Percentiles rank a stretch among this genome's conserved stretches.
These are phyloP conservation scores for Chloromonas sp. DNA, from an alignment of 163 green algal genomes.

Conservation along the genomic window DNA sequence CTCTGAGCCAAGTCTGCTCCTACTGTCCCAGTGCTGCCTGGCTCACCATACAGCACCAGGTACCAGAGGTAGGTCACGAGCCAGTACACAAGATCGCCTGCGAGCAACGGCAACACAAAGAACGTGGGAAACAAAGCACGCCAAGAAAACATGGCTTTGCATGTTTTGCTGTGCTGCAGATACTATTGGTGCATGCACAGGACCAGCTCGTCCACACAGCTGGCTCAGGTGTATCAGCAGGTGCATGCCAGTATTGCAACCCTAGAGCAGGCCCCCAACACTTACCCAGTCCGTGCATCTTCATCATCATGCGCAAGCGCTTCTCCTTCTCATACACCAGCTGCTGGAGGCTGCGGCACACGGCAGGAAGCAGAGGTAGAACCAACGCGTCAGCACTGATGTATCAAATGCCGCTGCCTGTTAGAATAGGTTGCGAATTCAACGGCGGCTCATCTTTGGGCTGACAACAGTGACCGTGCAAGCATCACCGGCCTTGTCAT, in stretches of 20 bases:
- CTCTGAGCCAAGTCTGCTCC: slow-evolving; percentile 25
- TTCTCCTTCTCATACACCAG: slow-evolving; percentile 93
- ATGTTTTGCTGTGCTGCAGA: not conserved
- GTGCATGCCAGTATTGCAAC: not conserved
- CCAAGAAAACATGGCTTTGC: too few relatives aligned
- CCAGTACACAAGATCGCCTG: not conserved
- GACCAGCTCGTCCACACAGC: not conserved
- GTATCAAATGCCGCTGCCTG: too few relatives aligned
- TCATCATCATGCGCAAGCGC: slow-evolving; percentile 75
- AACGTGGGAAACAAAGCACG: not conserved
- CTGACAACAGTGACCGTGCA: too few relatives aligned
- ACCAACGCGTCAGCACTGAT: too few relatives aligned
- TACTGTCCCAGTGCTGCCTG: slow-evolving; percentile 50
- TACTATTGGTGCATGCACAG: not conserved
- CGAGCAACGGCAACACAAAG: not conserved
- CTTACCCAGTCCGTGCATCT: slow-evolving; percentile 56
- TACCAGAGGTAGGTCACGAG: slow-evolving; percentile 31
- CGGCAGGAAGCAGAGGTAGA: too few relatives aligned
- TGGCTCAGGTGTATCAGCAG: too few relatives aligned
- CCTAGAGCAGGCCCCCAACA: slow-evolving; percentile 23
- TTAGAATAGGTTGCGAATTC: too few relatives aligned
- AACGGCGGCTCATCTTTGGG: too few relatives aligned
- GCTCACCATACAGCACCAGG: slow-evolving; percentile 28
- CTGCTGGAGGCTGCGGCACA: slow-evolving; percentile 21
- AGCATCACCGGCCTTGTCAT: too few relatives aligned